Base-by-base conservation (phyloP, 169 alveolate species). In the Eimeria sp. region DNA sequence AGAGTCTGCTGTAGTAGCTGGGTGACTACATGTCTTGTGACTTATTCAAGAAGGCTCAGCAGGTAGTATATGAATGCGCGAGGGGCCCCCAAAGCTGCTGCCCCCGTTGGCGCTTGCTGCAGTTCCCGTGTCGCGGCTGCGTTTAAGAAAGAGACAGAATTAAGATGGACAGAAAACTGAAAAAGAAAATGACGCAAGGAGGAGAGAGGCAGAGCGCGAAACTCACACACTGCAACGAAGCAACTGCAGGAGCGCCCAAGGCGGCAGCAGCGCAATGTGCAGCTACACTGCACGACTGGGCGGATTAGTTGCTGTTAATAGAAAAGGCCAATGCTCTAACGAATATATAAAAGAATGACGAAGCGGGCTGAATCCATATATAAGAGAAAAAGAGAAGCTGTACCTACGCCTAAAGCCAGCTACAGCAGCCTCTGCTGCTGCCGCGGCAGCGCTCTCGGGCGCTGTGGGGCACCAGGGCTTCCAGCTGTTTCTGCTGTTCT, bases 381-480 rank as follows among this genome's bases (percentile, higher is more conserved):
- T 56, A 56, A 52, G 10, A 82, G 30, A 49, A 30, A 33, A 52
- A 82, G 58, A 82, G 20, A 37, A 82, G 72, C 90, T 56, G 72
- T 54, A 27, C 58, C 49, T 82, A 56, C 33, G 37, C 90, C 54
- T 54, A 33, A 82, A 82, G 71, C 58, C 90, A 54, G 72, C 74
- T 25, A 18, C 46, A 54, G 90, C 52, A 37, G 90, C 90, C 90
- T 72, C 90, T 49, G 90, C 90, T 49, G 90, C 90, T 49, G 90
- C 90, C 27, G 76, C 76, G 76, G 72, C 49, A 58, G 90, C 90
- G 72, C 90, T 82, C 76, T 82, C 90, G 68, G 72, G 90, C 90
- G 90, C 76, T 82, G 90, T 82, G 90, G 90, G 90, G 90, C 90
- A 82, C 90, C 49, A 76, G n/a, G 90, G 74, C 90, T 82, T 58